Conservation (phyloP, 495 filamentous ascomycete species). For the Penicillium salamii region DNA sequence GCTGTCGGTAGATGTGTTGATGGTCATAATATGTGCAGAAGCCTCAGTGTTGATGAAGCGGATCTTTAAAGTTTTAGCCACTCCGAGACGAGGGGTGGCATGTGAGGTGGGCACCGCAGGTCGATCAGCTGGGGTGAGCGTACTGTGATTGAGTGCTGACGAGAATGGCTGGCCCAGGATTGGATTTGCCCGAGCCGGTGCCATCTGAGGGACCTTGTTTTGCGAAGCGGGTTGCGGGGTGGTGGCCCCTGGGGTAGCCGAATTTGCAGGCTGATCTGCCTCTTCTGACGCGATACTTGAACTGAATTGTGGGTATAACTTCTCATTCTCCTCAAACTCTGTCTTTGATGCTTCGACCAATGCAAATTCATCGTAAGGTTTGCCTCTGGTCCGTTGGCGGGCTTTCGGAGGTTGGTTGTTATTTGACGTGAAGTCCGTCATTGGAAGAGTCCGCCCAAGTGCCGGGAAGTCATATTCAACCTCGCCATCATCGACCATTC, state of each 20-base stretch:
- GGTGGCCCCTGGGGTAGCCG: slow-evolving; percentile 38
- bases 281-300: slow-evolving; percentile 52
- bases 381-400: slow-evolving; percentile 70
- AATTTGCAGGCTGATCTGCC: slow-evolving; percentile 32
- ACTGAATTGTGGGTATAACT: slow-evolving; percentile 67
- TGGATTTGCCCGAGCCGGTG: slow-evolving; percentile 50
- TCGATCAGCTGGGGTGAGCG: slow-evolving; percentile 59
- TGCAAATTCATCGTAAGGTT: slow-evolving; percentile 90
- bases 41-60: slow-evolving; percentile 73
- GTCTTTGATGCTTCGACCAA: slow-evolving; percentile 75
- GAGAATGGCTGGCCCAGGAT: slow-evolving; percentile 52
- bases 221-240: slow-evolving; percentile 20
- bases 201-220: slow-evolving; percentile 20
- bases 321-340: slow-evolving; percentile 76
- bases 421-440: slow-evolving; percentile 85
- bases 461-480: slow-evolving; percentile 95
- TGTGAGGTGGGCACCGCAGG: slow-evolving; percentile 55
- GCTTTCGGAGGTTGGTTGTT: slow-evolving; percentile 68
- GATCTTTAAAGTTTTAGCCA: slow-evolving; percentile 83
- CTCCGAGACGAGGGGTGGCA: slow-evolving; percentile 65
- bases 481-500: slow-evolving; percentile 95
- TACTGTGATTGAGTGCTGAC: slow-evolving; percentile 54
- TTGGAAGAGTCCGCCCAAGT: slow-evolving; percentile 70
- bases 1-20: slow-evolving; percentile 88
- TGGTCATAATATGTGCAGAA: slow-evolving; percentile 58